These are phyloP conservation scores for Boletus subparvulus DNA, from an alignment of 768 basidiomycete species.

Conservation along the genomic window DNA sequence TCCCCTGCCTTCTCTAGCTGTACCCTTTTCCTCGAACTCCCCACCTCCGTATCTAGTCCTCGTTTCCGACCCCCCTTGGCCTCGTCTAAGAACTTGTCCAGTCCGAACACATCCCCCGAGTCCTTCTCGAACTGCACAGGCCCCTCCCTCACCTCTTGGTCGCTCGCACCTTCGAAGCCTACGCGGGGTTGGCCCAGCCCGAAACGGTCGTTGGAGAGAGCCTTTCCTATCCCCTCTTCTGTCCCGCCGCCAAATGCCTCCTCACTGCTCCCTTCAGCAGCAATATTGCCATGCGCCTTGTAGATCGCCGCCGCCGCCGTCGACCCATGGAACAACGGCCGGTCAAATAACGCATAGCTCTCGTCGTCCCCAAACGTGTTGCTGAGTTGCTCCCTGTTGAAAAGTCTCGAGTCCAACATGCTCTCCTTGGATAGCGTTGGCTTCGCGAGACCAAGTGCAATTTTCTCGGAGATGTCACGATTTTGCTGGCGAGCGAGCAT, in stretches of 20 bases:
- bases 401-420: constrained; percentile 94
- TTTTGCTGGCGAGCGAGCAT: constrained; percentile 95
- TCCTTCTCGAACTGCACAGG: constrained; percentile 99
- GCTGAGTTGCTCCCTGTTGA: constrained; percentile 91
- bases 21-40: constrained; percentile 64
- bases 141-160: constrained; percentile 83
- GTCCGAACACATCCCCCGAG: constrained; percentile 92
- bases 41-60: constrained; percentile 76
- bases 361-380: constrained; percentile 88
- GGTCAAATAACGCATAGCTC: constrained; percentile 92
- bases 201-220: constrained; percentile 92
- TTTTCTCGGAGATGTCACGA: constrained; percentile 98
- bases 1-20: constrained; percentile 65
- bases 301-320: constrained; percentile 99
- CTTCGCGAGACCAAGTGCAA: constrained; percentile 96
- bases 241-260: constrained; percentile 94
- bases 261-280: constrained; percentile 69
- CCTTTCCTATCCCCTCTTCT: constrained; percentile 89
- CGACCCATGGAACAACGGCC: constrained; percentile 93
- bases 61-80: constrained; percentile 95
- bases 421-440: constrained; percentile 95
- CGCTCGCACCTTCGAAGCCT: constrained; percentile 89
- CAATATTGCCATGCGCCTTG: constrained; percentile 87
- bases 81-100: constrained; percentile 96
- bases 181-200: constrained; percentile 78